phyloP scores from a whole-genome alignment of 2,329 filamentous ascomycete species.

The Leptosphaerulina australis region DNA sequence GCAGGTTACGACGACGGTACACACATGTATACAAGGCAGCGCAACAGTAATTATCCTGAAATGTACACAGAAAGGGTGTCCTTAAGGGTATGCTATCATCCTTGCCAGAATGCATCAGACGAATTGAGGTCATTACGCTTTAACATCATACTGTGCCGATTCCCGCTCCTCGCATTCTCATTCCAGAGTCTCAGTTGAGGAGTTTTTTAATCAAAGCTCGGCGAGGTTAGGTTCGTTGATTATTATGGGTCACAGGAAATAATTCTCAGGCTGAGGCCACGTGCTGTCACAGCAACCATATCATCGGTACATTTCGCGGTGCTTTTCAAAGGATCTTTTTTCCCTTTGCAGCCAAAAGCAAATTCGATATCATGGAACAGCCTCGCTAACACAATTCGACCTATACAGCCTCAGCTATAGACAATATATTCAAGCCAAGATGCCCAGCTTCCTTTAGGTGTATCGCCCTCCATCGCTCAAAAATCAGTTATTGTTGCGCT shows the following conservation, averaged over 20 bases:
- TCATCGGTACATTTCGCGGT: neutral
- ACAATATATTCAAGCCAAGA: neutral
- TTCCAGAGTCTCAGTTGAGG: neutral
- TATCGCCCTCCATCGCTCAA: neutral
- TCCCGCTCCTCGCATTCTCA: neutral
- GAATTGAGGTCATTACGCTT: constrained; percentile 14
- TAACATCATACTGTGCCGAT: neutral
- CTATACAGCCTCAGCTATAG: neutral
- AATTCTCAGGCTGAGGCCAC: neutral
- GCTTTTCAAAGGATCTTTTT: neutral
- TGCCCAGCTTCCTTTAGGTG: constrained; percentile 7
- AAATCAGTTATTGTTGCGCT: neutral
- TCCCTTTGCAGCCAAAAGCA: constrained; percentile 2
- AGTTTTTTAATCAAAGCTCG: neutral
- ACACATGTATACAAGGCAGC: constrained; percentile 25
- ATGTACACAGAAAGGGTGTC: constrained; percentile 20
- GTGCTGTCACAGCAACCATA: constrained; percentile 5
- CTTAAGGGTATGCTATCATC: constrained; percentile 13
- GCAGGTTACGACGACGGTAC: constrained; percentile 20
- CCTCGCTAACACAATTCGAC: neutral
- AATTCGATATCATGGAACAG: constrained; percentile 3
- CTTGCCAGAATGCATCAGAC: constrained; percentile 5
- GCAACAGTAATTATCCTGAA: constrained; percentile 24
- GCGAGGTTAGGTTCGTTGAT: constrained; percentile 1
- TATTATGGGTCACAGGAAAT: neutral